phyloP scores from a whole-genome alignment of 768 basidiomycete species.

The Gloeostereum incarnatum region DNA sequence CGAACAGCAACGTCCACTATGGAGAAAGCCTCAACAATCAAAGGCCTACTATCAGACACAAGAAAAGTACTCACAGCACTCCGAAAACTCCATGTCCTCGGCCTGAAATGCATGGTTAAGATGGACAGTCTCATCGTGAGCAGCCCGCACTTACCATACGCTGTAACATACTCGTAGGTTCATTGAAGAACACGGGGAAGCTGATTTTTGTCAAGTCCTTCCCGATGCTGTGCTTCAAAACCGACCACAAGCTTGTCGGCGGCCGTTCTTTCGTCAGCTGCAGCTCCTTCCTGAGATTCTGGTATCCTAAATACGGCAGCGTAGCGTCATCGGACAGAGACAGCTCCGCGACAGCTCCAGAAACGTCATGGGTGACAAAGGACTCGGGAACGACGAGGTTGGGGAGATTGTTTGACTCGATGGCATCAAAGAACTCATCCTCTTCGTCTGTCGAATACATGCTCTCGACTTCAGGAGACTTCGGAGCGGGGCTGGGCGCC shows the following conservation, averaged over 20 bases:
- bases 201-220: constrained; percentile 95
- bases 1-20: constrained; percentile 77
- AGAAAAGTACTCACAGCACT: constrained; percentile 61
- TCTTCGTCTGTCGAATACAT: constrained; percentile 62
- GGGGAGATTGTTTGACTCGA: constrained; percentile 73
- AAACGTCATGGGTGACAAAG: constrained; percentile 34
- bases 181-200: constrained; percentile 91
- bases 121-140: neutral
- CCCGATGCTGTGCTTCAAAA: constrained; percentile 90
- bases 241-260: constrained; percentile 87
- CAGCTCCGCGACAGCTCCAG: too few species aligned
- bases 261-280: constrained; percentile 75
- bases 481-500: too few species aligned
- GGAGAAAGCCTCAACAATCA: constrained; percentile 5
- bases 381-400: constrained; percentile 63
- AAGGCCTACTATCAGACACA: constrained; percentile 2
- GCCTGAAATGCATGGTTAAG: constrained; percentile 34
- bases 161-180: constrained; percentile 94
- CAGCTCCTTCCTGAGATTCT: constrained; percentile 45
- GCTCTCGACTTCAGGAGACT: constrained; percentile 12
- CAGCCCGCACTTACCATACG: constrained; percentile 72
- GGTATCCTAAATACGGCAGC: constrained; percentile 58
- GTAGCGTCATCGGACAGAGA: constrained; percentile 3
- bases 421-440: constrained; percentile 97
- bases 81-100: constrained; percentile 97